Conservation (phyloP, 2,329 filamentous ascomycete species). For the Parastagonospora avenae region DNA sequence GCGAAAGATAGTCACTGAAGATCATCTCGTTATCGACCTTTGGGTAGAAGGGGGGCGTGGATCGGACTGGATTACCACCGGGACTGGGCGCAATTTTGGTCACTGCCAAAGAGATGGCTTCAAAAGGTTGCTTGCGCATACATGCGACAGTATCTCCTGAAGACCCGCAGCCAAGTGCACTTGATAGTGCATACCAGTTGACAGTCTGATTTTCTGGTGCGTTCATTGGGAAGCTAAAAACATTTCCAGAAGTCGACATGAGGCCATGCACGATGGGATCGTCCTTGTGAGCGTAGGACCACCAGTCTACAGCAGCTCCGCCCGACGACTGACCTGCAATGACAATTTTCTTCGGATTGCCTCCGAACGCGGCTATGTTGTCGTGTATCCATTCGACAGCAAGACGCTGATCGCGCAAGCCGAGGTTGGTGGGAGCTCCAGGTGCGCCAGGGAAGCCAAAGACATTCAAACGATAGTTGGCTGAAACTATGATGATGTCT, state of each 20-base stretch:
- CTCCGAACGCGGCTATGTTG: constrained; percentile 59
- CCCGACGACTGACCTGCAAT: constrained; percentile 59
- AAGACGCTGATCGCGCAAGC: constrained; percentile 59
- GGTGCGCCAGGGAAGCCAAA: constrained; percentile 43
- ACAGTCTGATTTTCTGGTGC: constrained; percentile 12
- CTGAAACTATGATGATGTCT: constrained; percentile 50
- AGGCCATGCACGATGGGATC: constrained; percentile 56
- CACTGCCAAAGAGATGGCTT: constrained; percentile 12
- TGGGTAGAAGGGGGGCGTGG: constrained; percentile 22
- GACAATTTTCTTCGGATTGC: constrained; percentile 50
- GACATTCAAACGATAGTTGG: constrained; percentile 48
- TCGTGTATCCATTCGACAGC: constrained; percentile 59
- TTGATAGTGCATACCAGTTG: constrained; percentile 22
- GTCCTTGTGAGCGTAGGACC: constrained; percentile 52
- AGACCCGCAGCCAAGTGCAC: constrained; percentile 17
- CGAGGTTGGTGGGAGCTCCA: constrained; percentile 51
- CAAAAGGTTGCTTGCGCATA: constrained; percentile 20
- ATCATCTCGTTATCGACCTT: constrained; percentile 23
- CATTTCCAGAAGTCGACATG: constrained; percentile 45
- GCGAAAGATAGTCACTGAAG: constrained; percentile 25
- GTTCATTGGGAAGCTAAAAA: constrained; percentile 24
- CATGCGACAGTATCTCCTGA: constrained; percentile 16
- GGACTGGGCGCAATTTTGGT: constrained; percentile 19
- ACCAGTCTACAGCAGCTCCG: constrained; percentile 50
- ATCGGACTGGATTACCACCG: constrained; percentile 20